These are phyloP conservation scores for Solanum chiquidenum DNA, from an alignment of 257 asterid species.

Conservation along the genomic window DNA sequence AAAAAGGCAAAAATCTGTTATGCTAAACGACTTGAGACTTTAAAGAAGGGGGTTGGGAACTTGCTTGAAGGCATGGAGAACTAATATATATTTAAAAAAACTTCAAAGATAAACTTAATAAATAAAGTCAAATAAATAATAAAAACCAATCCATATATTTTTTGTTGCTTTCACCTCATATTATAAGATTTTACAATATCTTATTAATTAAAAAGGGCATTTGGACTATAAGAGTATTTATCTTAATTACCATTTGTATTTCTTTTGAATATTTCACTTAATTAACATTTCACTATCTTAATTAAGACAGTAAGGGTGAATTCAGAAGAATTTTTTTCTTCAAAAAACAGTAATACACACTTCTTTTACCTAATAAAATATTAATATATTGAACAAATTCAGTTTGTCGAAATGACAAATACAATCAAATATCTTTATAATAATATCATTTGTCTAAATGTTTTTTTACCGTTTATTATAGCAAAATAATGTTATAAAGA, in stretches of 20 bases:
- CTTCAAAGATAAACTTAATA: not conserved
- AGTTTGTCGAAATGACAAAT: not conserved
- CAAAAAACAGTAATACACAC: not conserved
- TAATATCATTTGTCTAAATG: not conserved
- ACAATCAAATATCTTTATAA: not conserved
- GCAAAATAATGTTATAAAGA: not conserved
- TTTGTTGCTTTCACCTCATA: not conserved
- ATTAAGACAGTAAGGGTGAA: not conserved
- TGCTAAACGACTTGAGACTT: conserved; percentile 10
- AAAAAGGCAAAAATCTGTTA: conserved; percentile 3
- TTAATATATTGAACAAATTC: not conserved
- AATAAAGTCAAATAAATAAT: not conserved
- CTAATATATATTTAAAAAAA: not conserved
- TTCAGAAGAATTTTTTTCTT: not conserved
- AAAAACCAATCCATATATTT: not conserved
- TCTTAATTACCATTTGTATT: not conserved
- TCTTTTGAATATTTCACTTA: not conserved
- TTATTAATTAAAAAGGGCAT: not conserved
- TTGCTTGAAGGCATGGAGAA: conserved; percentile 14
- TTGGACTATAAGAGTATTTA: not conserved
- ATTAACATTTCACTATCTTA: not conserved
- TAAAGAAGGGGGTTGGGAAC: conserved; percentile 1
- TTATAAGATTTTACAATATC: not conserved
- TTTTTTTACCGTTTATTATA: not conserved
- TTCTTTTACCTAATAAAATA: not conserved